Base-by-base conservation (phyloP, 2,329 filamentous ascomycete species). In the Rhynchosporium agropyri region DNA sequence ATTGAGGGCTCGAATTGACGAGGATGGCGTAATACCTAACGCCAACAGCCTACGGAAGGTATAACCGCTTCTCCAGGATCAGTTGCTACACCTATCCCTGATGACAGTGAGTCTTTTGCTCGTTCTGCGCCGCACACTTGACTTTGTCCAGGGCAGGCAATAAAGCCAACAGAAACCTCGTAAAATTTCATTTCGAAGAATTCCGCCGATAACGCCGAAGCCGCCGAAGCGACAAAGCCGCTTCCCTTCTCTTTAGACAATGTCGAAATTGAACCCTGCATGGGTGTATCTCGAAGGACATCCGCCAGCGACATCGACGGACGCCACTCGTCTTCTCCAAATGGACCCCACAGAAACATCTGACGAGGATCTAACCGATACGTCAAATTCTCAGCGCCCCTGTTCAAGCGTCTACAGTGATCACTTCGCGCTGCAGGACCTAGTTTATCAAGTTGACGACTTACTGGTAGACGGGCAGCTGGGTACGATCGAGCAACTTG, bases 381-480 rank as follows among this genome's bases (percentile, higher is more conserved):
- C 10, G 38, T 53, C 10, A 26, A 53, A 36, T 15, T 53, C 20
- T 31, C 15, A n/a, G 10, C 36, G 36, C 38, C 36, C 36, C 20
- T 56, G 36, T 43, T 56, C 15, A 56, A 56, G 36, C 38, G 15
- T 56, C 15, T 56, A 56, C 10, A 43, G 26, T 43, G 15, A 56
- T 56, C 15, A 56, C 20, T 56, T 56, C 29, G 5, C 31, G 6
- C 36, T 56, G 15, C 15, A 56, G 12, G 53, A 56, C 26, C 15
- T 56, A 15, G 15, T 43, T 56, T 43, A 56, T 20, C 15, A 56
- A 26, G 36, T 56, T 5, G 36, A 56, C 31, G 53, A 56, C 12
- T 56, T 40, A 15, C 6, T 56, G 15, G 26, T 36, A 56, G 36
- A 38, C 26, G 36, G 26, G 53, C 53, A 56, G 36, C 15, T 56